Evolutionary conservation across 1,284 basidiomycete genomes (phyloP).

Genomic region (Austroboletus niveus): DNA sequence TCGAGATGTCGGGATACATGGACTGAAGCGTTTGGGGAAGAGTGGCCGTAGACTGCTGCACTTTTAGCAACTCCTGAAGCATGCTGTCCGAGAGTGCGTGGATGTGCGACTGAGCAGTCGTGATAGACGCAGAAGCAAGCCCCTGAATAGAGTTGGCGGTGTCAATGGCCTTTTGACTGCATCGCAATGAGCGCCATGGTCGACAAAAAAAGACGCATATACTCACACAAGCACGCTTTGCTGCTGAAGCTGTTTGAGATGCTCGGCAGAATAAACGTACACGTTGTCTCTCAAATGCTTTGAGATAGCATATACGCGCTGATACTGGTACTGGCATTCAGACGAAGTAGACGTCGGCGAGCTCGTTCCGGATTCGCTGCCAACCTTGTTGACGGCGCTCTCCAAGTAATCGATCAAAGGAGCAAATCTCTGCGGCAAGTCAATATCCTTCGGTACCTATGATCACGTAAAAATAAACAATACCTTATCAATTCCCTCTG

Average conservation of each 20-base stretch:
- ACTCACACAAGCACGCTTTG: conserved; percentile 65
- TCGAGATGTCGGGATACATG: conserved; percentile 48
- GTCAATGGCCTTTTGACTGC: conserved; percentile 64
- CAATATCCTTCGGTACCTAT: conserved; percentile 12
- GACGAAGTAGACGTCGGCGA: conserved; percentile 34
- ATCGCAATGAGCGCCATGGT: conserved; percentile 10
- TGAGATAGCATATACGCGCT: conserved; percentile 66
- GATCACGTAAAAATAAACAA: conserved; percentile 19
- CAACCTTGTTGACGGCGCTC: conserved; percentile 54
- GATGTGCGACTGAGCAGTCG: conserved; percentile 49
- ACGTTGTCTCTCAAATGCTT: conserved; percentile 60
- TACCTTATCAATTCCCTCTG: conserved; percentile 72
- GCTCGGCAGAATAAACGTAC: conserved; percentile 64
- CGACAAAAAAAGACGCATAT: background rate
- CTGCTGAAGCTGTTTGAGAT: conserved; percentile 66
- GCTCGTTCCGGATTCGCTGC: conserved; percentile 43
- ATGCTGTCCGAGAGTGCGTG: conserved; percentile 61
- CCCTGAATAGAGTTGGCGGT: conserved; percentile 62
- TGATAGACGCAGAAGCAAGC: conserved; percentile 53
- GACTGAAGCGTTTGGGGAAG: conserved; percentile 57
- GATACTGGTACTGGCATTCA: conserved; percentile 67
- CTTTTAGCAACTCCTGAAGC: conserved; percentile 59
- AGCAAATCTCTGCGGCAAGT: conserved; percentile 52
- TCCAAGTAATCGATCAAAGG: conserved; percentile 73
- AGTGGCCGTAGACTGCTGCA: conserved; percentile 57